A percentile compares a stretch with the other conserved stretches of the same genome.
Evolutionary conservation across 345 rosid species (phyloP).

Genomic region (Brassica carinata): DNA sequence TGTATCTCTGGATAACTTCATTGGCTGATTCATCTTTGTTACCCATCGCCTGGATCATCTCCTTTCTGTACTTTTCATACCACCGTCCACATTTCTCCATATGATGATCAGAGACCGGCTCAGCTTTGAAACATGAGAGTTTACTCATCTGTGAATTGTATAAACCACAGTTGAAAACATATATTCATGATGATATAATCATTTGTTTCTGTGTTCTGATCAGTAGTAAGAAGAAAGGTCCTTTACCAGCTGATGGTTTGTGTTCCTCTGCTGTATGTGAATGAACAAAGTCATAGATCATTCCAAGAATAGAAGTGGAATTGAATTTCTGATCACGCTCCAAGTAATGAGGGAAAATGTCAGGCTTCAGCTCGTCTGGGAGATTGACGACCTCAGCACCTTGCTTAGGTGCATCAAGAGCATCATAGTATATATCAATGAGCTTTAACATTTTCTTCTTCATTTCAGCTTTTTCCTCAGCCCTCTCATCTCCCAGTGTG

Average conservation of each 20-base stretch:
- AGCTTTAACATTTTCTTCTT: constrained; percentile 46
- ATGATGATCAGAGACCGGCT: constrained; percentile 20
- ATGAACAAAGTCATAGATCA: constrained; percentile 54
- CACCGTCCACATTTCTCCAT: constrained; percentile 40
- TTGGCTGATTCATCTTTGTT: constrained; percentile 30
- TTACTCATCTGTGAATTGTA: constrained; percentile 50
- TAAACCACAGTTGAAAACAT: neutral
- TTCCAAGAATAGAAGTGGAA: constrained; percentile 69
- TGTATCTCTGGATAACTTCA: constrained; percentile 48
- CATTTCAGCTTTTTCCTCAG: constrained; percentile 46
- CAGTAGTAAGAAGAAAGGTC: neutral
- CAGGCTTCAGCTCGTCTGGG: constrained; percentile 51
- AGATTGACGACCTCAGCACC: constrained; percentile 55
- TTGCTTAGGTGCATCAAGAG: constrained; percentile 77
- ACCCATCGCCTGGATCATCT: constrained; percentile 49
- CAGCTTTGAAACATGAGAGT: constrained; percentile 50
- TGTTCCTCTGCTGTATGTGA: constrained; percentile 33
- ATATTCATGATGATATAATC: neutral
- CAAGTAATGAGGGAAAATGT: constrained; percentile 64
- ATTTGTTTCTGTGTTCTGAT: constrained; percentile 2
- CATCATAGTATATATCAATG: constrained; percentile 69
- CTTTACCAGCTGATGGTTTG: constrained; percentile 45
- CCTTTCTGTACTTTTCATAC: constrained; percentile 49
- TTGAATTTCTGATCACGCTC: constrained; percentile 43
- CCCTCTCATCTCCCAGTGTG: constrained; percentile 41